Percentiles rank a stretch among this genome's conserved stretches.
These are phyloP conservation scores for Coniochaeta sp. DNA, from an alignment of 2,329 filamentous ascomycete genomes.

Conservation along the genomic window DNA sequence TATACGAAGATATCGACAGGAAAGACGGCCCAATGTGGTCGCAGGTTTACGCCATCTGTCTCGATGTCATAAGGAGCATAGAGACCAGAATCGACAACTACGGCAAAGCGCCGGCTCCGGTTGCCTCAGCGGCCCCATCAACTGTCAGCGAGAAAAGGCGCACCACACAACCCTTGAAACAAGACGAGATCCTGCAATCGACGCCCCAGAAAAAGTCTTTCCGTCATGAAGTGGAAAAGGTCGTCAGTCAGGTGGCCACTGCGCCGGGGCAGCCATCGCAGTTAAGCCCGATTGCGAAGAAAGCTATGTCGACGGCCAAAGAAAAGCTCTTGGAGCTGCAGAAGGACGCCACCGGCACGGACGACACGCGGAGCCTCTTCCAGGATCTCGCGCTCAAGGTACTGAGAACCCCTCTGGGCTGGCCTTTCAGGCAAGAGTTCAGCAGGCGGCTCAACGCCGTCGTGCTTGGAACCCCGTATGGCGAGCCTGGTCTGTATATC, in stretches of 20 bases:
- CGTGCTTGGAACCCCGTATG: constrained; percentile 68
- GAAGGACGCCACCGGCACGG: constrained; percentile 42
- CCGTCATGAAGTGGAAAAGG: constrained; percentile 36
- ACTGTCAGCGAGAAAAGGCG: constrained; percentile 21
- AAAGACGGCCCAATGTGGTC: constrained; percentile 74
- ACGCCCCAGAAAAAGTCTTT: constrained; percentile 28
- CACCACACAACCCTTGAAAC: constrained; percentile 31
- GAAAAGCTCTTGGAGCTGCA: constrained; percentile 46
- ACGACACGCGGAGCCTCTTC: constrained; percentile 41
- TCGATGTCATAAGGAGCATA: constrained; percentile 62
- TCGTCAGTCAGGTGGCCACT: constrained; percentile 33
- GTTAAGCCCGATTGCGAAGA: constrained; percentile 44
- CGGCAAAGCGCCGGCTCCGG: constrained; percentile 34
- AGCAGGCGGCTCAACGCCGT: constrained; percentile 55
- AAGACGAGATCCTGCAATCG: constrained; percentile 37
- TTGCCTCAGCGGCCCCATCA: constrained; percentile 21
- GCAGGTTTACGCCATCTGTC: constrained; percentile 64
- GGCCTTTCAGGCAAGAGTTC: constrained; percentile 65
- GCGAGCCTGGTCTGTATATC: constrained; percentile 59
- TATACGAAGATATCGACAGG: constrained; percentile 84
- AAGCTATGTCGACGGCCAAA: constrained; percentile 37
- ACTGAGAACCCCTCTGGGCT: constrained; percentile 50
- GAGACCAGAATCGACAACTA: constrained; percentile 59
- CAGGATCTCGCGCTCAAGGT: constrained; percentile 37
- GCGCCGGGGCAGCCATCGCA: constrained; percentile 42